Base-by-base conservation (phyloP, 2,329 filamentous ascomycete genomes). In the Apiospora malaysiana region DNA sequence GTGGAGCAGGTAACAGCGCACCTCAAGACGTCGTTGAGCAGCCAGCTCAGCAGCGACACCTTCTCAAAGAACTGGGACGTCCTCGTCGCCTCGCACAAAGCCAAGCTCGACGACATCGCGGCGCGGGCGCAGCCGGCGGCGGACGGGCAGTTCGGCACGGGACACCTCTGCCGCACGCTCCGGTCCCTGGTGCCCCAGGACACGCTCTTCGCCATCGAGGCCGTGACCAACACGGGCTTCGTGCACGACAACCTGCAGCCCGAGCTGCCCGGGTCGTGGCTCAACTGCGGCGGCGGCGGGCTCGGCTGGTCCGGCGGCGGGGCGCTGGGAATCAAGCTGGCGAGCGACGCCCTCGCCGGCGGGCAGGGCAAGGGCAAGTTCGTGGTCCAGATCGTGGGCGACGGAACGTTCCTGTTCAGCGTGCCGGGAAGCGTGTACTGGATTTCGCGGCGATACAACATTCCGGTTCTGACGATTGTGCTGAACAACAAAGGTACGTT, bases 181-280 rank as follows among this genome's bases (percentile, higher is more conserved):
- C 75, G 78, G 25, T 73, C 78, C 14, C 69, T 81, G 23, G 83
- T 81, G 68, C 84, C 84, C 0, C 59, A 77, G 37, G 83, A 86
- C 77, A 92, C 92, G 0, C 92, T 94, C 75, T 94, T 88, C 85
- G 89, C 89, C 2, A 84, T 94, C 70, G 93, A 95, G 81, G 89
- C 93, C 0, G 93, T 95, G 1, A 94, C 93, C 0, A 89, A 92
- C 74, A 90, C 91, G 0, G 79, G 78, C 1, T 87, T 89, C 59
- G 90, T 94, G 3, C 86, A 91, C 49, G 91, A 94, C 74, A 91
- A 93, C 75, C 80, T 94, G 6, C 88, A 88, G 75, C 87, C 89
- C 4, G 89, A 87, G 2, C 75, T 88, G 9, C 84, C 85, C 0
- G 84, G 85, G 0, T 82, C 81, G 68, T 86, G 85, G 82, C 84